Base-by-base conservation (phyloP, 176 grass and related monocot genomes). In the Oryza officinalis region DNA sequence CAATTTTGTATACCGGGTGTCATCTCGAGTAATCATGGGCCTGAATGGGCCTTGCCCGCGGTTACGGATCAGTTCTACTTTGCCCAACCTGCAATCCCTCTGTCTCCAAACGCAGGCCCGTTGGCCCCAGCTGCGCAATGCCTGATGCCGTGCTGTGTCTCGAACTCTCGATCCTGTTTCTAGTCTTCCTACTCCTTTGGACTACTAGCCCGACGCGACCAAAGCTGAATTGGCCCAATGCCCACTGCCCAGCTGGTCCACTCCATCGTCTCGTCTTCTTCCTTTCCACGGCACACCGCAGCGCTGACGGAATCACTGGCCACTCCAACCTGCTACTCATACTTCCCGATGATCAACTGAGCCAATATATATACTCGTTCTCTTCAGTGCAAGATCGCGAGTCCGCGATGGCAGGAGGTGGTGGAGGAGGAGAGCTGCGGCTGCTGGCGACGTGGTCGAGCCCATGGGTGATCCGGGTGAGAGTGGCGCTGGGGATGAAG, bases 371-470 rank as follows among this genome's bases (percentile, higher is more conserved):
- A 38, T 8, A 38, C 37, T 38, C 37, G 37, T 38, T 38, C 23
- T 22, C 20, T 57, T 52, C 28, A 15, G 12, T 8, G 22, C 68
- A 32, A 32, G 13, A 18, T 67, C 37, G 41, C 69, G 15, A 20
- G 22, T 6, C 78, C 12, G 52, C 77, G n/a, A 89, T 89, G 87
- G 72, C 83, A 18, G 63, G 46, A 66, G 60, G 3, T 4, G 63
- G 2, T 2, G 73, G 26, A 72, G 87, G 17, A 18, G 60, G 23
- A 28, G 76, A 87, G 52, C 46, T 88, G 71, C 71, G 8, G 81
- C 71, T 91, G 43, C 81, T 91, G 81, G 85, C 85, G 33, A 15
- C 72, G 35, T 67, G 71, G 81, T 12, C 22, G 0, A 91, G 89
- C 85, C 77, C 85, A 7, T 91, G 3, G 6, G 76, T 77, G 77